phyloP scores from a whole-genome alignment of 805 yeast species.

The Candida awuae region DNA sequence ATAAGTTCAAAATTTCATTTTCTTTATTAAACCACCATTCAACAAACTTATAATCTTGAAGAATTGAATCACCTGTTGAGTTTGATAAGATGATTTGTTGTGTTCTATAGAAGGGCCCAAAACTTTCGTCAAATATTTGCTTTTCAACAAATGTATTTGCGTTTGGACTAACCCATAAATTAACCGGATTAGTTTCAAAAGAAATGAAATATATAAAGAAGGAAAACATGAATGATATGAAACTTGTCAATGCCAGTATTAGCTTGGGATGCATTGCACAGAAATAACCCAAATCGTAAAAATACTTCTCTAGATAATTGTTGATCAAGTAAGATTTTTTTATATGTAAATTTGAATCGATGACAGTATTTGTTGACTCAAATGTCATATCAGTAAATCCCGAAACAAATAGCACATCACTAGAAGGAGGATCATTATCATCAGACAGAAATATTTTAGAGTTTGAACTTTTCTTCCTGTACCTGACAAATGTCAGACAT shows the following conservation, averaged over 20 bases:
- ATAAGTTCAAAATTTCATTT: slow-evolving; percentile 35
- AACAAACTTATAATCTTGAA: slow-evolving; percentile 52
- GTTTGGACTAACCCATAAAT: slow-evolving; percentile 80
- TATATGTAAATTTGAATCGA: slow-evolving; percentile 13
- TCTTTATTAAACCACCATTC: slow-evolving; percentile 91
- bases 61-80: slow-evolving; percentile 58
- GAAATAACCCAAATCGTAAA: slow-evolving; percentile 43
- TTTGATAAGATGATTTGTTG: slow-evolving; percentile 75
- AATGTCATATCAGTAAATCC: slow-evolving; percentile 5
- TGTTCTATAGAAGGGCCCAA: slow-evolving; percentile 87
- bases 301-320: slow-evolving; percentile 37
- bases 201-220: slow-evolving; percentile 43
- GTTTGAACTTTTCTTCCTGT: neutral
- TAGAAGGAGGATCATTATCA: slow-evolving; percentile 6
- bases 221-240: slow-evolving; percentile 39
- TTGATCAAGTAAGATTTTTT: slow-evolving; percentile 41
- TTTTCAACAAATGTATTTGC: slow-evolving; percentile 66
- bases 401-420: neutral
- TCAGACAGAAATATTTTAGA: slow-evolving; percentile 10
- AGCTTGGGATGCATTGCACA: slow-evolving; percentile 57
- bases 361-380: neutral
- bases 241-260: slow-evolving; percentile 37
- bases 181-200: slow-evolving; percentile 72
- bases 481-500: neutral
- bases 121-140: slow-evolving; percentile 62